Percentiles rank a stretch among this genome's conserved stretches.
These are phyloP conservation scores for Suhomyces maxii DNA, from an alignment of 1,139 yeast species.

Conservation along the genomic window DNA sequence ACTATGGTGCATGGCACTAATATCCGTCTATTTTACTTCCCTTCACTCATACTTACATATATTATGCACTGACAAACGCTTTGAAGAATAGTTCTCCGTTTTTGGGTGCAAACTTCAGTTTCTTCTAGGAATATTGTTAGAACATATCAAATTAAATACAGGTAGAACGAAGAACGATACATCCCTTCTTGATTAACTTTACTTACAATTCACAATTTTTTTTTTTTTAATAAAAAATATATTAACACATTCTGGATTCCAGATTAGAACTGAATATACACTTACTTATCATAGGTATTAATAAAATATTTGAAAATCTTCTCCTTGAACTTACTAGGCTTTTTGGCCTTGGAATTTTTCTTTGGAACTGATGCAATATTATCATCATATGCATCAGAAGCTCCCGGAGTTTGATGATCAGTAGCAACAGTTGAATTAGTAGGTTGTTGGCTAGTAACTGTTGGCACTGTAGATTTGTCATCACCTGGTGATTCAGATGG, in stretches of 20 bases:
- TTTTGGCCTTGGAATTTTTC: constrained; percentile 8
- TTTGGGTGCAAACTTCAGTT: too few species aligned
- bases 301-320: constrained; percentile 39
- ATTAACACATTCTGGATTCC: neutral
- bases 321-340: constrained; percentile 30
- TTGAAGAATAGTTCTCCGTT: too few species aligned
- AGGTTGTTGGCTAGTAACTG: constrained; percentile 12
- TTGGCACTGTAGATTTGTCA: constrained; percentile 14
- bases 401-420: constrained; percentile 8
- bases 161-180: too few species aligned
- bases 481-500: constrained; percentile 8
- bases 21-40: too few species aligned
- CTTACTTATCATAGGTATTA: constrained; percentile 26
- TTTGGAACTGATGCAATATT: constrained; percentile 4
- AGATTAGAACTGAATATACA: neutral
- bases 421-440: constrained; percentile 16
- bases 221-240: neutral
- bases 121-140: too few species aligned
- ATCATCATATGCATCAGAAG: constrained; percentile 1
- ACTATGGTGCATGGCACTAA: too few species aligned
- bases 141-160: too few species aligned
- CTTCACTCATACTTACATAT: too few species aligned
- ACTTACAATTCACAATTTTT: too few species aligned
- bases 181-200: too few species aligned
- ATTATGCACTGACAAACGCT: too few species aligned